Evolutionary conservation across 2,329 filamentous ascomycete genomes (phyloP).

Genomic region (Beauveria sp.): DNA sequence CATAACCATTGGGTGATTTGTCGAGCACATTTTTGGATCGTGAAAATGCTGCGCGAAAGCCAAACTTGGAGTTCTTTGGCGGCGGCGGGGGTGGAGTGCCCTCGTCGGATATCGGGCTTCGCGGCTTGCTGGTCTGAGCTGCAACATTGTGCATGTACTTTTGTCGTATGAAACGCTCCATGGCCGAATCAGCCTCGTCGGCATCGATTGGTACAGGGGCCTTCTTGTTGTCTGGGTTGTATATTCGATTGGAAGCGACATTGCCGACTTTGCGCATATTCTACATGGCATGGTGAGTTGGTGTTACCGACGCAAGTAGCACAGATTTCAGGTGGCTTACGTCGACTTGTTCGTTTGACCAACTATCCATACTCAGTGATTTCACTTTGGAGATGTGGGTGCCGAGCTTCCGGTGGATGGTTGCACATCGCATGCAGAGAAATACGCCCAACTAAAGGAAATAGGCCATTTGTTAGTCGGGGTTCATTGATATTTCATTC

Average conservation of each 20-base stretch:
- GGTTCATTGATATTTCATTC: too few relatives aligned
- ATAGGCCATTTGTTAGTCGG: constrained; percentile 14
- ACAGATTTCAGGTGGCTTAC: constrained; percentile 42
- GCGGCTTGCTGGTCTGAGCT: constrained; percentile 31
- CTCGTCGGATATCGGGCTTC: constrained; percentile 48
- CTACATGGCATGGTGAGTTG: constrained; percentile 35
- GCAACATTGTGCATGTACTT: constrained; percentile 69
- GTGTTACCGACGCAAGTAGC: not conserved
- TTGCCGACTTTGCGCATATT: constrained; percentile 95
- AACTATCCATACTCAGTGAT: constrained; percentile 96
- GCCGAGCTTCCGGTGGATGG: constrained; percentile 90
- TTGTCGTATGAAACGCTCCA: constrained; percentile 91
- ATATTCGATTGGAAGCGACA: constrained; percentile 72
- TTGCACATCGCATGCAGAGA: constrained; percentile 93
- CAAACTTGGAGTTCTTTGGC: constrained; percentile 55
- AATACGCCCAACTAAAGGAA: constrained; percentile 74
- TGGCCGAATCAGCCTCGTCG: constrained; percentile 86
- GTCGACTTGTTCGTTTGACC: constrained; percentile 93
- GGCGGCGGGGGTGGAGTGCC: constrained; percentile 52
- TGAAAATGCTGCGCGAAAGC: constrained; percentile 55
- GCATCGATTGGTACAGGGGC: constrained; percentile 81
- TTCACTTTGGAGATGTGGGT: constrained; percentile 99
- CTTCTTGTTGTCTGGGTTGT: constrained; percentile 78
- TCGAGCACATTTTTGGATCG: constrained; percentile 55
- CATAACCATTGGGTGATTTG: constrained; percentile 22